phyloP scores from a whole-genome alignment of 495 filamentous ascomycete species.

The Aspergillus avenaceus region DNA sequence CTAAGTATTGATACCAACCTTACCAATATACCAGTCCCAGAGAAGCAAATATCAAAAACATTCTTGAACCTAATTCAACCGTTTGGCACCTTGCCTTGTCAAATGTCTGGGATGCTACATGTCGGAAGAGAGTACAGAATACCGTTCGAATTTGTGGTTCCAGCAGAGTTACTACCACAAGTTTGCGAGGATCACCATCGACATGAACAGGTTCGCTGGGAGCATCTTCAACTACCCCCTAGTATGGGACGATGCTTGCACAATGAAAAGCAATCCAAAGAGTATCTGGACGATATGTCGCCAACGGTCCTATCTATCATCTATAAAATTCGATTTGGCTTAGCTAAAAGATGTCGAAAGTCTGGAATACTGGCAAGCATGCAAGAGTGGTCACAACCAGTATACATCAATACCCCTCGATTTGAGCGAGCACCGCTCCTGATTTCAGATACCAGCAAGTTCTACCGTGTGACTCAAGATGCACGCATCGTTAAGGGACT shows the following conservation, averaged over 20 bases:
- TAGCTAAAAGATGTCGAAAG: not conserved
- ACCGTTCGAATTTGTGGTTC: slow-evolving; percentile 9
- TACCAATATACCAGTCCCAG: slow-evolving; percentile 5
- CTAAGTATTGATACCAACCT: slow-evolving; percentile 1
- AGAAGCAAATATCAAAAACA: not conserved
- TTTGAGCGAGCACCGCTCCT: not conserved
- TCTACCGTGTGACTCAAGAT: not conserved
- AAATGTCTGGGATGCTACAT: not conserved
- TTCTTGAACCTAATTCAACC: slow-evolving; percentile 6
- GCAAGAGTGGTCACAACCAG: not conserved
- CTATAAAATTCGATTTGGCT: not conserved
- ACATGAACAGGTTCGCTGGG: not conserved
- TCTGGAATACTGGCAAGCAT: not conserved
- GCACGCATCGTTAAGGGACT: not conserved
- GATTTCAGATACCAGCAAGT: slow-evolving; percentile 1
- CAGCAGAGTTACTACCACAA: not conserved
- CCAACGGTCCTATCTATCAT: not conserved
- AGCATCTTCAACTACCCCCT: slow-evolving; percentile 5
- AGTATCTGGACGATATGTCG: not conserved
- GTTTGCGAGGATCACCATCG: slow-evolving; percentile 2
- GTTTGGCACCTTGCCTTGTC: not conserved
- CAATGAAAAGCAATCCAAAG: not conserved
- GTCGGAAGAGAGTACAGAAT: not conserved
- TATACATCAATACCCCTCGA: not conserved
- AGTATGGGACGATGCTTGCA: not conserved